phyloP scores from a whole-genome alignment of 768 basidiomycete genomes.

The Steccherinum ochraceum region DNA sequence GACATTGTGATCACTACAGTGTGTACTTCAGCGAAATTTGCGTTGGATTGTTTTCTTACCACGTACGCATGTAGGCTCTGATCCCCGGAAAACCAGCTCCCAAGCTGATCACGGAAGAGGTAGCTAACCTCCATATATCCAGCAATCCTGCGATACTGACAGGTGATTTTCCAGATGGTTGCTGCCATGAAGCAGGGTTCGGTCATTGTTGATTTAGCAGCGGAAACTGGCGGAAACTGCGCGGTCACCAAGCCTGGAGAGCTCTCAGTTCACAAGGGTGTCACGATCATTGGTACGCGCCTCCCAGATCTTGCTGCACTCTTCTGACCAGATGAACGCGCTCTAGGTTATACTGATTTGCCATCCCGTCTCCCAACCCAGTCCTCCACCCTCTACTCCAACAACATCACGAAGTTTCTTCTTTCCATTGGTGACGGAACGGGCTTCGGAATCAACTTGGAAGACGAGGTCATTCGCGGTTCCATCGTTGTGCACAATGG shows the following conservation, averaged over 20 bases:
- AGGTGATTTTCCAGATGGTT: constrained; percentile 46
- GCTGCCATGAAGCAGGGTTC: constrained; percentile 91
- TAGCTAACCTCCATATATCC: constrained; percentile 7
- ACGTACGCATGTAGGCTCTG: constrained; percentile 44
- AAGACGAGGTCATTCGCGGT: constrained; percentile 81
- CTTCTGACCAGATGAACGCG: not conserved
- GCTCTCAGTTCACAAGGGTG: constrained; percentile 59
- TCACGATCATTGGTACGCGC: constrained; percentile 69
- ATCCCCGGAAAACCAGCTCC: constrained; percentile 87
- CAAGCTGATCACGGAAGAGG: constrained; percentile 72
- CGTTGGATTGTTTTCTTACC: no score
- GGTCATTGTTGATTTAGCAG: constrained; percentile 80
- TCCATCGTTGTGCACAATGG: constrained; percentile 72
- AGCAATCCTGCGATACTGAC: not conserved
- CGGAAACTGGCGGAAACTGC: constrained; percentile 89
- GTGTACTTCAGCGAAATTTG: constrained; percentile 16
- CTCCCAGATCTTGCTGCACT: not conserved
- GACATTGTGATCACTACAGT: constrained; percentile 87
- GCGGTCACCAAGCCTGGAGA: constrained; percentile 77
- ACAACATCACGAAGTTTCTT: constrained; percentile 87
- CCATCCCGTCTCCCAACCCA: constrained; percentile 88
- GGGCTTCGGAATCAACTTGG: constrained; percentile 60
- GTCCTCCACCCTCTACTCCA: constrained; percentile 84
- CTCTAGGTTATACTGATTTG: constrained; percentile 72
- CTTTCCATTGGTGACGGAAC: constrained; percentile 64